These are phyloP conservation scores for Tricholoma terreum DNA, from an alignment of 768 basidiomycete genomes.

Conservation along the genomic window DNA sequence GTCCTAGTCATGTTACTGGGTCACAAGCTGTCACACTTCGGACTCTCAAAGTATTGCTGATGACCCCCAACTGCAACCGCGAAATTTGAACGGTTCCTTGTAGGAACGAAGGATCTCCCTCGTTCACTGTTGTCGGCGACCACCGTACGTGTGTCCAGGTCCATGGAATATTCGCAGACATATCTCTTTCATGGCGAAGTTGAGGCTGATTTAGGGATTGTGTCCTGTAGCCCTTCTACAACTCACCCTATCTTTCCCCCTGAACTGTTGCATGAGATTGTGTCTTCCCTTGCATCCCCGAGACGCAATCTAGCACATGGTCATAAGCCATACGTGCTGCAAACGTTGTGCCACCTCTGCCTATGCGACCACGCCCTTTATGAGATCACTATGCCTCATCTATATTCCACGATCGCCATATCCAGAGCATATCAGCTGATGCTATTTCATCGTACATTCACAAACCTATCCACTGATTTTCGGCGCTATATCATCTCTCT, in stretches of 20 bases:
- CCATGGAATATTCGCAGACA: too few relatives aligned
- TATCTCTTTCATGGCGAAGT: too few relatives aligned
- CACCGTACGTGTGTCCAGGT: too few relatives aligned
- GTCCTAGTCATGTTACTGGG: slow-evolving; percentile 9
- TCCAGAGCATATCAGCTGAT: background rate
- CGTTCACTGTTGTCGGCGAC: too few relatives aligned
- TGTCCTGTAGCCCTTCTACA: background rate
- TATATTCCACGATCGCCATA: background rate
- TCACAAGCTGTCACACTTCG: too few relatives aligned
- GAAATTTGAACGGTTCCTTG: too few relatives aligned
- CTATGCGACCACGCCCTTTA: background rate
- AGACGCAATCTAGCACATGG: background rate
- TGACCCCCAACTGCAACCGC: too few relatives aligned
- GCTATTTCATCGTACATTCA: background rate
- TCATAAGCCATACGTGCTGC: background rate
- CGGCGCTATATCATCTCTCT: background rate
- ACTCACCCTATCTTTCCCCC: background rate
- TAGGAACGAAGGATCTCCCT: too few relatives aligned
- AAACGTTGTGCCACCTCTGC: background rate
- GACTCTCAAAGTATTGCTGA: too few relatives aligned
- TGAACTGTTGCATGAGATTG: background rate
- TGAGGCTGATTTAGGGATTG: too few relatives aligned
- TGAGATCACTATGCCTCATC: background rate
- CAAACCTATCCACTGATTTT: background rate
- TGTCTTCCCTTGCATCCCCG: background rate